A percentile compares a stretch with the other conserved stretches of the same genome.
phyloP scores from a whole-genome alignment of 345 rosid species.

The Cardiospermum halicacabum region DNA sequence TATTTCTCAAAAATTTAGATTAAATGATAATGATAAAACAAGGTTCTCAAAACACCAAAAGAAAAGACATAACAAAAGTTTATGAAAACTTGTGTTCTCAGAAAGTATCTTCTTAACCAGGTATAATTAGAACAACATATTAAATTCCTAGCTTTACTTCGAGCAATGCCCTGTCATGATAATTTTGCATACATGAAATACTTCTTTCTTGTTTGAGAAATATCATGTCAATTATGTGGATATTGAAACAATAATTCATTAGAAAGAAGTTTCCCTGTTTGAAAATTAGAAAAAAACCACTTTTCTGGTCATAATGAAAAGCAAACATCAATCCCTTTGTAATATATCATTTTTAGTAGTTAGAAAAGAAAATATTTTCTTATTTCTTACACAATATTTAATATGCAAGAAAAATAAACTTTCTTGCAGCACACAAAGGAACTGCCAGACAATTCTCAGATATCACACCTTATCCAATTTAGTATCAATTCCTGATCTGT shows the following conservation, averaged over 20 bases:
- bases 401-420: background rate
- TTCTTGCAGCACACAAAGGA: background rate
- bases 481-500: slow-evolving; percentile 73
- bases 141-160: background rate
- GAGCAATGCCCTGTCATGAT: background rate
- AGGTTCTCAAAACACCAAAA: background rate
- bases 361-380: background rate
- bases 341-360: background rate
- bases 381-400: background rate
- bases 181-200: background rate
- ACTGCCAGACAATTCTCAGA: background rate
- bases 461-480: slow-evolving; percentile 75
- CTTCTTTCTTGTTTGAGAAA: background rate
- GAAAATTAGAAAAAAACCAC: background rate
- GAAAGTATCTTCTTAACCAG: background rate
- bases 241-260: background rate
- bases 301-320: background rate
- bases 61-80: background rate
- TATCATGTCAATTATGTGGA: background rate
- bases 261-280: background rate
- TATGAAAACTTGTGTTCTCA: background rate
- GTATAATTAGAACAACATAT: background rate
- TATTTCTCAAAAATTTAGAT: background rate
- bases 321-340: background rate
- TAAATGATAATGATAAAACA: background rate